Conservation (phyloP, 768 basidiomycete species). For the Tricholoma matsutake region DNA sequence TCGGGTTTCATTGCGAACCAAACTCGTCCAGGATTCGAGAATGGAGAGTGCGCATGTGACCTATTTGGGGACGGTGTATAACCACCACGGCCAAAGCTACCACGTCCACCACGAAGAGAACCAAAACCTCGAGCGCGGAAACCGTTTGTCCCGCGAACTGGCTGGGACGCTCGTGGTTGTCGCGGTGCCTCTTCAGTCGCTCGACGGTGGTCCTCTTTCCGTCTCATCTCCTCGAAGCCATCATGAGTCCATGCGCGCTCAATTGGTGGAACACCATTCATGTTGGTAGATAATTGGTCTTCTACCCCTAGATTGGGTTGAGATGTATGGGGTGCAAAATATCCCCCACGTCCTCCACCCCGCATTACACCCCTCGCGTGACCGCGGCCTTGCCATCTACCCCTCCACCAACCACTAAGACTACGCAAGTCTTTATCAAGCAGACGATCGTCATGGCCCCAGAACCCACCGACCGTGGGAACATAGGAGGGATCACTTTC, state of each 20-base stretch:
- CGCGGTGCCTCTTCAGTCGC: conserved; percentile 31
- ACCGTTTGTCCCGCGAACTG: conserved; percentile 25
- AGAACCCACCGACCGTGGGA: conserved; percentile 89
- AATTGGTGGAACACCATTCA: conserved; percentile 49
- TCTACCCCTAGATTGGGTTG: conserved; percentile 6
- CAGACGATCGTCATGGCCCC: conserved; percentile 91
- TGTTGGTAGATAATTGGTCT: conserved; percentile 13
- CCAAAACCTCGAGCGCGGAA: conserved; percentile 43
- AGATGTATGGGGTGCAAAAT: conserved; percentile 17
- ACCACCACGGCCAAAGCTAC: conserved; percentile 43
- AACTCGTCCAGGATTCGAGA: conserved; percentile 40
- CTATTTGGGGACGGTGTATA: conserved; percentile 15
- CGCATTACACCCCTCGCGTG: conserved; percentile 57
- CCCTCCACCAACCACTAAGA: conserved; percentile 87
- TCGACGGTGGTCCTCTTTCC: conserved; percentile 59
- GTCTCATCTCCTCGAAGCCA: conserved; percentile 85
- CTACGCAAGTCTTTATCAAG: conserved; percentile 79
- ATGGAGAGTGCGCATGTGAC: conserved; percentile 29
- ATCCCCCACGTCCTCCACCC: conserved; percentile 58
- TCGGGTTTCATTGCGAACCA: conserved; percentile 81
- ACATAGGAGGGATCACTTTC: conserved; percentile 86
- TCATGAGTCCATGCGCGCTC: conserved; percentile 82
- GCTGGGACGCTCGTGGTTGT: conserved; percentile 25
- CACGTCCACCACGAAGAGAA: conserved; percentile 47
- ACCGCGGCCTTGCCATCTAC: conserved; percentile 68